Conservation (phyloP, 257 asterid species). For the Penstemon barbatus region DNA sequence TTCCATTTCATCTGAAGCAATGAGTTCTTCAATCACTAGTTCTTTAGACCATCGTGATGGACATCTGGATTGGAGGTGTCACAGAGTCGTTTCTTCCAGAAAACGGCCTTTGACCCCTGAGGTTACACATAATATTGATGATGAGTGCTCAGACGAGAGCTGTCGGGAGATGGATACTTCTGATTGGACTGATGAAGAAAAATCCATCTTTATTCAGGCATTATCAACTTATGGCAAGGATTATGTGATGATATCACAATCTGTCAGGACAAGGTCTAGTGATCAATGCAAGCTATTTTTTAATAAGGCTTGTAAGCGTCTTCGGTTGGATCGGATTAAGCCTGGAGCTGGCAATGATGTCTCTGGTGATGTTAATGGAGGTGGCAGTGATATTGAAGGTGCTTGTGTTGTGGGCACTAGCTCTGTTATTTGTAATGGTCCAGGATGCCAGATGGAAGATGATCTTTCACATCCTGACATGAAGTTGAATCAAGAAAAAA, state of each 20-base stretch:
- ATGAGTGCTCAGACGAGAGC: slow-evolving; percentile 92
- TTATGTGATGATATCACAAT: slow-evolving; percentile 63
- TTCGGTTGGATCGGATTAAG: slow-evolving; percentile 58
- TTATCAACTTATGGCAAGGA: slow-evolving; percentile 77
- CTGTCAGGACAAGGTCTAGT: slow-evolving; percentile 63
- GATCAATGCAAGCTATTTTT: slow-evolving; percentile 90
- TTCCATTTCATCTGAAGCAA: slow-evolving; percentile 93
- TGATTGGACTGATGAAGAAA: slow-evolving; percentile 97
- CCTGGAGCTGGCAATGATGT: slow-evolving; percentile 42
- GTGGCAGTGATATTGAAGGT: slow-evolving; percentile 70
- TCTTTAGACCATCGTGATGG: slow-evolving; percentile 75
- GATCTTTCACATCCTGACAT: slow-evolving; percentile 36
- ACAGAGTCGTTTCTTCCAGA: slow-evolving; percentile 48
- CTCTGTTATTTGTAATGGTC: slow-evolving; percentile 22
- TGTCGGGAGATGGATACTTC: slow-evolving; percentile 73
- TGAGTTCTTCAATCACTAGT: slow-evolving; percentile 88
- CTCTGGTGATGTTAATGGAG: slow-evolving; percentile 51
- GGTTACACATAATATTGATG: slow-evolving; percentile 55
- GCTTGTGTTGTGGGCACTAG: slow-evolving; percentile 36
- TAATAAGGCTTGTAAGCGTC: slow-evolving; percentile 85
- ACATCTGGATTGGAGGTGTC: slow-evolving; percentile 60
- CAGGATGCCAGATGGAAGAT: slow-evolving; percentile 45
- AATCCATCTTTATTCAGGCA: slow-evolving; percentile 63
- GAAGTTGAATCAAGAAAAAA: slow-evolving; percentile 31
- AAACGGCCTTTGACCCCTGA: slow-evolving; percentile 70